phyloP scores from a whole-genome alignment of 352 stramenopile species.

The Phytopythium mirpurense region DNA sequence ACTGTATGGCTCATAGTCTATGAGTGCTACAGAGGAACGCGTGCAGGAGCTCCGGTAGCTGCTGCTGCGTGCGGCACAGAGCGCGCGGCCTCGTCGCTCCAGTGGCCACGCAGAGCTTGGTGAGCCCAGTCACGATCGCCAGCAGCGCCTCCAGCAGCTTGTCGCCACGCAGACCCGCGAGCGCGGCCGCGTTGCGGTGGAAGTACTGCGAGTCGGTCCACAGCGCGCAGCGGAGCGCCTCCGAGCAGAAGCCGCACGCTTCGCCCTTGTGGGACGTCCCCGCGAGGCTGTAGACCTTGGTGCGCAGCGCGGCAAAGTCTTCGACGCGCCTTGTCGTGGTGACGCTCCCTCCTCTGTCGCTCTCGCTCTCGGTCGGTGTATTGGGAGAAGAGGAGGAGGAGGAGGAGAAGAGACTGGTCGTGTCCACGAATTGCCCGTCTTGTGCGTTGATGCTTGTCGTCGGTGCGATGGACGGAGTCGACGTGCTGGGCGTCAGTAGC shows the following conservation, averaged over 20 bases:
- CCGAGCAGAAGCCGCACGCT: constrained; percentile 16
- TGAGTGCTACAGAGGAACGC: neutral
- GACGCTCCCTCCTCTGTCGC: neutral
- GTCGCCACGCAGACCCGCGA: neutral
- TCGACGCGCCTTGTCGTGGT: constrained; percentile 1
- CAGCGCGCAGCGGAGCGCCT: constrained; percentile 4
- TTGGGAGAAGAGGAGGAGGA: no score
- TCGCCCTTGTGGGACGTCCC: constrained; percentile 8
- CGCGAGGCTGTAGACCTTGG: constrained; percentile 14
- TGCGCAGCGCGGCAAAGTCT: constrained; percentile 15
- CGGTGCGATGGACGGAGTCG: no score
- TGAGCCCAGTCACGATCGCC: neutral
- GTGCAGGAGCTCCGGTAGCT: neutral
- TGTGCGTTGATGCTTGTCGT: no score
- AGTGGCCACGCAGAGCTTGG: neutral
- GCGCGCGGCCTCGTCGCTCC: neutral
- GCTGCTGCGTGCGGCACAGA: neutral
- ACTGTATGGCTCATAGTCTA: no score
- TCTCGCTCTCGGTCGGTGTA: neutral
- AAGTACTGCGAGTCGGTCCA: constrained; percentile 1
- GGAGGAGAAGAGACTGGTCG: neutral
- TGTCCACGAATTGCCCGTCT: neutral
- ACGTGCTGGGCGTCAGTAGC: no score
- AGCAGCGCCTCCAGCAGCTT: neutral
- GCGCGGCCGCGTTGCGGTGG: neutral